Evolutionary conservation across 176 grass and related monocot species (phyloP), one percentile per base, ranked within the genome.

Genomic region (Thinopyrum elongatum): DNA sequence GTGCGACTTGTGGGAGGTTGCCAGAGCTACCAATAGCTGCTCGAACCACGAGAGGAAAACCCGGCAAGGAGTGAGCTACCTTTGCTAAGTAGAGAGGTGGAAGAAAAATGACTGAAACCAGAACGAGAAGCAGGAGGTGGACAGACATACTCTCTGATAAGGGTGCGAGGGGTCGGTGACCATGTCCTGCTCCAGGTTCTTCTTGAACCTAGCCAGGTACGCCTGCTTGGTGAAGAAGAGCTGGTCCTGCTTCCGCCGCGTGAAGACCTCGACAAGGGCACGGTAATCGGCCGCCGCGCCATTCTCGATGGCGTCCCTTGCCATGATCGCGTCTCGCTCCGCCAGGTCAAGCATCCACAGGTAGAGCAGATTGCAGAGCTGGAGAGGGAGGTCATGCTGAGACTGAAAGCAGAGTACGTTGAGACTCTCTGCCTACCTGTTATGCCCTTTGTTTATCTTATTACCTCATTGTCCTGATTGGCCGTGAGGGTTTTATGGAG

Each of bases 181-280:
- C 57, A 95, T 90, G 84, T 95, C 93, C 79, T 98, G 93, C 84
- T 98, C 96, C 51, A 98, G 79, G 33, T 91, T 92, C 80, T 80
- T 94, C 88, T 89, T 94, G 90, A 91, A 95, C 88, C 82, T 94
- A 17, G 65, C 61, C 19, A 70, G 28, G 72, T 98, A 98, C 3
- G 86, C 82, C 91, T 95, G 92, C 83, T 94, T 98, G 90, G 91
- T 98, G 93, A 95, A 98, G 90, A 98, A 98, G 80, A 95, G 88
- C 84, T 91, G 93, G 87, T 88, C 82, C n/a, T 91, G 73, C 76
- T 95, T 98, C 82, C 90, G 88, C 34, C 90, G 88, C 13, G 92
- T 95, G 88, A 95, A 95, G 83, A 95, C 90, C 93, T 98, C 96
- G 19, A 95, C 33, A 10, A 98, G 88, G 62, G 65, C 53, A 29